Evolutionary conservation across 1,139 yeast genomes (phyloP), one percentile per base, ranked within the genome.

Genomic region (Candida mesenterica): DNA sequence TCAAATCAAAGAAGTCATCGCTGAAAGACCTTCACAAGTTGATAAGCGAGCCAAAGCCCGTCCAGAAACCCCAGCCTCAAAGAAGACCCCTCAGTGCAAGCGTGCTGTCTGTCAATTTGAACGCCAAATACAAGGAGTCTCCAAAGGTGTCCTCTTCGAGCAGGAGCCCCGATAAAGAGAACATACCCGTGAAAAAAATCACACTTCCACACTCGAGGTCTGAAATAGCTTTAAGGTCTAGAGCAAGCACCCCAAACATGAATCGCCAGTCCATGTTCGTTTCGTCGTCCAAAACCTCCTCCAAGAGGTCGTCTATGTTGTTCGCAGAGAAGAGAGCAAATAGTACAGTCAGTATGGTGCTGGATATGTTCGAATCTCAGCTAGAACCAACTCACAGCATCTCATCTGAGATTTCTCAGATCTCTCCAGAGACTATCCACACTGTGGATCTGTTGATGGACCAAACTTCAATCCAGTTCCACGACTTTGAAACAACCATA

Each of bases 161-260:
- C n/a, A n/a, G n/a, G n/a, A n/a, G n/a, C n/a, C n/a, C n/a, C n/a
- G n/a, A n/a, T n/a, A n/a, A n/a, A n/a, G n/a, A n/a, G n/a, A n/a
- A n/a, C n/a, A n/a, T n/a, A n/a, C n/a, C n/a, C n/a, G n/a, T n/a
- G 9, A 19, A 6, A 19, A 19, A 6, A 19, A 19, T 19, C 22
- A 19, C 22, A 19, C 6, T 19, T 6, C 22, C 22, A 19, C 49
- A 4, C 44, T 58, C 28, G 52, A 48, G 15, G n/a, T 22, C 32
- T 15, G 32, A 30, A 23, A n/a, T 23, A 24, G 13, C 28, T 6
- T 12, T 24, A 24, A 24, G 28, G 38, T 37, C 56, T 12, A 45
- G 61, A 33, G 49, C 57, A 13, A 55, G 61, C 33, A 53, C 54
- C 5, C 60, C 62, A 10, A 51, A 51, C 36, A 44, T 57, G 28